Conservation (phyloP, 1,139 yeast species). For the Yamadazyma kanchanaburiensis region DNA sequence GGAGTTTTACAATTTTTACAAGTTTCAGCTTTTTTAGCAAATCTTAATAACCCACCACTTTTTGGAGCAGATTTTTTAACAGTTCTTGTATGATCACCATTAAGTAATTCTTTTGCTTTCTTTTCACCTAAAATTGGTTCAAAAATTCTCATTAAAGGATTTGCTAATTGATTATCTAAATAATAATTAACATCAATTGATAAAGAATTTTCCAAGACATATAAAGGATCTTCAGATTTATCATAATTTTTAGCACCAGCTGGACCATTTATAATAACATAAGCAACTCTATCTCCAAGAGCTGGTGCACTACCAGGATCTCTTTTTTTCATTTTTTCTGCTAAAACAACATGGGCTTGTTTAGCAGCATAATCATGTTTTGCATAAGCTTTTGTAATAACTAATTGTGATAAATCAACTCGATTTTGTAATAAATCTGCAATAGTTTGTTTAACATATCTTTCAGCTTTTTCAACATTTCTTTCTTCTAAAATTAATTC, state of each 20-base stretch:
- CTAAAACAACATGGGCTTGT: constrained; percentile 95
- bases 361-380: constrained; percentile 90
- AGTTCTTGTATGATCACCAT: constrained; percentile 81
- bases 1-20: constrained; percentile 91
- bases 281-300: constrained; percentile 97
- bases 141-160: constrained; percentile 90
- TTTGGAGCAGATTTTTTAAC: constrained; percentile 64
- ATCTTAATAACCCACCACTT: constrained; percentile 83
- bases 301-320: constrained; percentile 98
- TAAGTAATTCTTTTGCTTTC: constrained; percentile 71
- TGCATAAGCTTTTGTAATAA: constrained; percentile 89
- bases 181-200: constrained; percentile 96
- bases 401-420: constrained; percentile 89
- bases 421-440: constrained; percentile 88
- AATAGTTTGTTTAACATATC: constrained; percentile 81
- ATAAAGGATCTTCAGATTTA: constrained; percentile 95
- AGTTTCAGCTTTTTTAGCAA: constrained; percentile 83
- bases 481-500: constrained; percentile 84
- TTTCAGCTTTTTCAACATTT: constrained; percentile 84
- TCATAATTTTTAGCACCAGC: constrained; percentile 86
- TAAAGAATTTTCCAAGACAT: constrained; percentile 83
- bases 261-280: constrained; percentile 78
- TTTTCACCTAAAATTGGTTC: constrained; percentile 92
- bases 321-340: constrained; percentile 93
- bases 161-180: constrained; percentile 86